A percentile compares a stretch with the other conserved stretches of the same genome.
These are phyloP conservation scores for Flaveria sonorensis DNA, from an alignment of 129 eudicot genomes.

Conservation along the genomic window DNA sequence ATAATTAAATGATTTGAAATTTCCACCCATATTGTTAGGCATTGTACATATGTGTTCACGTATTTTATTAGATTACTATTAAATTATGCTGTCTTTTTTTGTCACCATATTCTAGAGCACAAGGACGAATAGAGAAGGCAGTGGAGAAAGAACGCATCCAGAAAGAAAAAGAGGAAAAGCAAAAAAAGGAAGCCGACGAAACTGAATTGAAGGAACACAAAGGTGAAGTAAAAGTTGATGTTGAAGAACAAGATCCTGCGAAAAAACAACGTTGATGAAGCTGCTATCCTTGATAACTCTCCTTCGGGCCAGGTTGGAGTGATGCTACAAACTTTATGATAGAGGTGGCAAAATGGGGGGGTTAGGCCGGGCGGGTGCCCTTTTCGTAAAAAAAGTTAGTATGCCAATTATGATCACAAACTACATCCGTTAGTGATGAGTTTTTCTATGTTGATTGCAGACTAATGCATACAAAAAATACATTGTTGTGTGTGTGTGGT, in stretches of 20 bases:
- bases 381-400: neutral
- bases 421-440: neutral
- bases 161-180: conserved; percentile 88
- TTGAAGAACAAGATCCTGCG: conserved; percentile 33
- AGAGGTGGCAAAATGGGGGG: conserved; percentile 3
- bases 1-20: neutral
- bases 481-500: no score
- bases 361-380: neutral
- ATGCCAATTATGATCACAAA: neutral
- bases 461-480: neutral
- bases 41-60: conserved; percentile 1
- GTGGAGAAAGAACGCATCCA: conserved; percentile 89
- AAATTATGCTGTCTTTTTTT: conserved; percentile 25
- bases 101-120: conserved; percentile 54
- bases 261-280: conserved; percentile 39
- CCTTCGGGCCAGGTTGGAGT: conserved; percentile 53
- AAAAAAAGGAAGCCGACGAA: conserved; percentile 66
- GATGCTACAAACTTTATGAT: conserved; percentile 17
- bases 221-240: conserved; percentile 38
- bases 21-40: conserved; percentile 8
- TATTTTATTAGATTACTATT: neutral
- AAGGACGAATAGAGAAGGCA: conserved; percentile 88
- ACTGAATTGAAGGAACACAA: conserved; percentile 43
- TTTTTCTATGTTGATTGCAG: neutral
- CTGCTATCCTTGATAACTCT: conserved; percentile 47